Base-by-base conservation (phyloP, 768 basidiomycete genomes). In the Clathrus columnatus region DNA sequence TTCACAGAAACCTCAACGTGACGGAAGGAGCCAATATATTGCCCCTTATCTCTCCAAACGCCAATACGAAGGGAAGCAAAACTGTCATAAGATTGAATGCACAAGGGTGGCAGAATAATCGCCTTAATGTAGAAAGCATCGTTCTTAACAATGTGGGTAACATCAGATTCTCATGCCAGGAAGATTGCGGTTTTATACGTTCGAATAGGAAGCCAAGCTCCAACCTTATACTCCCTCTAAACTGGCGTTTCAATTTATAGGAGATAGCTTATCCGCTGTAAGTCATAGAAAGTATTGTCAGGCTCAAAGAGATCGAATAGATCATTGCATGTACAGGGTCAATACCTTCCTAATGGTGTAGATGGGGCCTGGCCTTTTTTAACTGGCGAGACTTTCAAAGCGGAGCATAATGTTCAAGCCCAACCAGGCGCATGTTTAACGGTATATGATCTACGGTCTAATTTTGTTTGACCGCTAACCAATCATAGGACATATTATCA, bases 61-160 rank as follows among this genome's bases (percentile, higher is more conserved):
- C 36, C 32, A 11, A 20, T 36, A 20, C 49, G 21, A 43, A 27
- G 7, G 18, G 28, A 16, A 52, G 56, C 18, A 59, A 65, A 4
- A 67, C 65, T 14, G 66, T 75, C 14, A 69, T 80, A 2, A 63
- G 77, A 14, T 65, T 82, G 51, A 78, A 80, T 52, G 75, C 73
- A 5, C 73, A 80, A 57, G 80, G 80, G 18, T 82, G 80, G 79
- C 76, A 81, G 63, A 73, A 81, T 59, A 81, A 81, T 60, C 72
- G 78, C 7, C 72, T 81, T 48, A 75, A 81, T 58, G 65, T 82
- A 5, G 72, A 79, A 61, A 73, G 68, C 36, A 68, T 82, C 44
- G 61, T 60, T 1, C 50, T 81, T 5, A 80, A 81, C 57, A 26
- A 62, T 55, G 78, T 80, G 59, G 17, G 64, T 59, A 7, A 17